phyloP scores from a whole-genome alignment of 169 alveolate genomes.

The Cryptosporidium tyzzeri region DNA sequence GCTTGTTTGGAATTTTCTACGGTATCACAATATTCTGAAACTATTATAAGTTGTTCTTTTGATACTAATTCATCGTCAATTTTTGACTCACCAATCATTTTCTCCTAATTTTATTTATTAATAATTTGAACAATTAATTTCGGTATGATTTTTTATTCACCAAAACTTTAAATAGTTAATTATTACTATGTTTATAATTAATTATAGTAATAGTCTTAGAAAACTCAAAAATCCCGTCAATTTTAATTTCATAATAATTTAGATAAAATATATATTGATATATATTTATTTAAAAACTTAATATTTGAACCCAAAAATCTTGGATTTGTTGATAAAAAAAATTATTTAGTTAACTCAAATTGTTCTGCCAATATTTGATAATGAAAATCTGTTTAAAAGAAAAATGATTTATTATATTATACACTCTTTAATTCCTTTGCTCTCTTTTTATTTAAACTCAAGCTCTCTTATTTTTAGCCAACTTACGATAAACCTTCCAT shows the following conservation, averaged over 20 bases:
- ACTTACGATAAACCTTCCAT: neutral
- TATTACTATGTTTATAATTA: neutral
- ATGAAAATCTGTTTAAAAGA: no score
- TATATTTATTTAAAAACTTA: neutral
- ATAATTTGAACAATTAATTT: neutral
- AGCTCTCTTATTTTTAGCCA: neutral
- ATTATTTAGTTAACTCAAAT: no score
- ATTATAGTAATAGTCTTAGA: neutral
- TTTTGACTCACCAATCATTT: constrained; percentile 6
- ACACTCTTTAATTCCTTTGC: no score
- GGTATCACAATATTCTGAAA: neutral
- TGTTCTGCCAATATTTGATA: neutral
- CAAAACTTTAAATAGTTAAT: neutral
- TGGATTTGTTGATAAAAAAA: neutral
- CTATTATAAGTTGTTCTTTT: neutral
- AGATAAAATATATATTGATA: neutral
- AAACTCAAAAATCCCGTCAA: neutral
- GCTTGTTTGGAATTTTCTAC: neutral
- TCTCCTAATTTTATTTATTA: neutral
- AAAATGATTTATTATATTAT: no score
- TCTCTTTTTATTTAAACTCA: neutral
- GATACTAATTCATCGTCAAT: neutral
- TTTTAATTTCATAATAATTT: constrained; percentile 15
- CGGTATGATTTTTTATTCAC: neutral
- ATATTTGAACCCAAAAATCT: neutral